A percentile compares a stretch with the other conserved stretches of the same genome.
phyloP scores from a whole-genome alignment of 306 rosid genomes.

The Cajanus cajan region DNA sequence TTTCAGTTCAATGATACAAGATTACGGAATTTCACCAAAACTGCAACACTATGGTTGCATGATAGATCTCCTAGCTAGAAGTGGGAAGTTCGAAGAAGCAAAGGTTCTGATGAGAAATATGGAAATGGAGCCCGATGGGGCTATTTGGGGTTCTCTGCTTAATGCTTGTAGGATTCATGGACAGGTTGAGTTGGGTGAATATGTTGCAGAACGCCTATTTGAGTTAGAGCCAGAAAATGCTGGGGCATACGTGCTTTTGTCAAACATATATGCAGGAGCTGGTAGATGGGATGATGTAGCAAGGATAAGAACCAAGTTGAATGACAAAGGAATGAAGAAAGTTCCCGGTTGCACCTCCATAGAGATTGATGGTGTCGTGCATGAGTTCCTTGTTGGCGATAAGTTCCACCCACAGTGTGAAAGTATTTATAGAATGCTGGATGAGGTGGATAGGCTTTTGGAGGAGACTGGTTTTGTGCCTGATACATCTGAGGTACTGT shows the following conservation, averaged over 20 bases:
- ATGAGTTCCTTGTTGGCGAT: constrained; percentile 86
- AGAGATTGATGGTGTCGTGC: constrained; percentile 70
- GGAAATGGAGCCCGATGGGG: constrained; percentile 83
- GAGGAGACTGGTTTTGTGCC: constrained; percentile 59
- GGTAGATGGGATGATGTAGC: constrained; percentile 87
- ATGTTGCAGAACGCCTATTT: constrained; percentile 60
- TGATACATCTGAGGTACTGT: constrained; percentile 77
- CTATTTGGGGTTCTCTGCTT: constrained; percentile 87
- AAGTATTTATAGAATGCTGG: constrained; percentile 56
- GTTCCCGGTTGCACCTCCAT: constrained; percentile 87
- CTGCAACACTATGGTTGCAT: constrained; percentile 82
- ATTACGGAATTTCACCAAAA: constrained; percentile 56
- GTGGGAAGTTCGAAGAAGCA: constrained; percentile 76
- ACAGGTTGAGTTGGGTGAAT: constrained; percentile 62
- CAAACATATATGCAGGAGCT: constrained; percentile 81
- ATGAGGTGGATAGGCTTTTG: constrained; percentile 65
- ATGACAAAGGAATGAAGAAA: constrained; percentile 80
- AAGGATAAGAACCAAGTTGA: constrained; percentile 65
- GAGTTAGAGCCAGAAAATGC: constrained; percentile 70
- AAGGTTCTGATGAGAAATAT: constrained; percentile 54
- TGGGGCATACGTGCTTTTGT: constrained; percentile 67
- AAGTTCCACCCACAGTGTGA: constrained; percentile 58
- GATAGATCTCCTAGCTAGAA: constrained; percentile 70
- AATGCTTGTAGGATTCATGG: constrained; percentile 71
- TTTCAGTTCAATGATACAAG: constrained; percentile 56